These are phyloP conservation scores for Cotoneaster glaucophyllus DNA, from an alignment of 306 rosid genomes.

Conservation along the genomic window DNA sequence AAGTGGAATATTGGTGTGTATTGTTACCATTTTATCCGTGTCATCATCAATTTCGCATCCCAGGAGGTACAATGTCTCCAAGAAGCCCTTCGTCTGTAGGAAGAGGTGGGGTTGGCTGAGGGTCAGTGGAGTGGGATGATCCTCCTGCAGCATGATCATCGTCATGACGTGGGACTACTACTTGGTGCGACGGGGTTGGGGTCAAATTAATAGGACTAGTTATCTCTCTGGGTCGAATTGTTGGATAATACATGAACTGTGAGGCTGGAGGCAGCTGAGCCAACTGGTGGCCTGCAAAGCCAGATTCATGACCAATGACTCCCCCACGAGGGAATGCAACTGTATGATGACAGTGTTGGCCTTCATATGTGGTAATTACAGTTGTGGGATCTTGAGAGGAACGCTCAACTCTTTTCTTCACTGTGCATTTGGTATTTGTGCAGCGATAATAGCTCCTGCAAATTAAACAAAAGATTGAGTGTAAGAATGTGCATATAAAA, in stretches of 20 bases:
- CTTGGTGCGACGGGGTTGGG: conserved; percentile 2
- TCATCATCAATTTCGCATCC: conserved; percentile 54
- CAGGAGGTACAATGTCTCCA: conserved; percentile 79
- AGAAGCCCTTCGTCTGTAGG: conserved; percentile 68
- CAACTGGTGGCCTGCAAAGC: conserved; percentile 23
- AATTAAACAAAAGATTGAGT: conserved; percentile 11
- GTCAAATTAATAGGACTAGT: conserved; percentile 9
- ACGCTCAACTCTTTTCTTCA: conserved; percentile 94
- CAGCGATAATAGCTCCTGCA: conserved; percentile 96
- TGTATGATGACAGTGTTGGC: conserved; percentile 90
- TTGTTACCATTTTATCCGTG: not conserved
- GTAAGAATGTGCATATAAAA: not conserved
- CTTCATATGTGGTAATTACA: conserved; percentile 93
- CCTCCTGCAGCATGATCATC: conserved; percentile 10
- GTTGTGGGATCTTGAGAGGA: conserved; percentile 72
- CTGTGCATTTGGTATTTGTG: conserved; percentile 95
- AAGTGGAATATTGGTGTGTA: not conserved
- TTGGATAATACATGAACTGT: conserved; percentile 46
- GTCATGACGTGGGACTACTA: not conserved
- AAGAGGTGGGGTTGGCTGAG: not conserved
- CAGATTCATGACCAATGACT: conserved; percentile 32
- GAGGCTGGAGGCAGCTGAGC: conserved; percentile 34
- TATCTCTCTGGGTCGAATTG: conserved; percentile 25
- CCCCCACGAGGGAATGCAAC: conserved; percentile 71
- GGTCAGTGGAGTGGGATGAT: conserved; percentile 6